Conservation (phyloP, 176 grass and related monocot genomes). For the Aegilops longissima region DNA sequence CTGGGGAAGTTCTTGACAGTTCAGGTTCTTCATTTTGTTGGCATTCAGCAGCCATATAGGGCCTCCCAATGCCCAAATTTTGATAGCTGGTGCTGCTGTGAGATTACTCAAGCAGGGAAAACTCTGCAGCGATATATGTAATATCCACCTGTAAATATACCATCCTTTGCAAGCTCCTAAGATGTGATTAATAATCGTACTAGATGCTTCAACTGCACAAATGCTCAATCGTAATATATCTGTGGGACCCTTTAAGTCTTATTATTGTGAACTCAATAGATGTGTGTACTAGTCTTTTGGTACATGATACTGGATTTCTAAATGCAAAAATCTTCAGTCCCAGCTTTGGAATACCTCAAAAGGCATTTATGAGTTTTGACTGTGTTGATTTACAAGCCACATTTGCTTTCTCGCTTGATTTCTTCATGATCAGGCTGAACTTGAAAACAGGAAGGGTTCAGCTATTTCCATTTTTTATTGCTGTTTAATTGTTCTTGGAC, state of each 20-base stretch:
- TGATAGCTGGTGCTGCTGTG: not conserved
- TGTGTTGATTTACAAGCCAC: not conserved
- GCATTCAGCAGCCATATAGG: slow-evolving; percentile 3
- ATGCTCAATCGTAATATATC: not conserved
- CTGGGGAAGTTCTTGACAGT: not conserved
- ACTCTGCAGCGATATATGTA: not conserved
- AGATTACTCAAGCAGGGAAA: slow-evolving; percentile 14
- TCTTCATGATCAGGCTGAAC: not conserved
- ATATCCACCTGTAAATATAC: slow-evolving; percentile 37
- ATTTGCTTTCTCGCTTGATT: not conserved
- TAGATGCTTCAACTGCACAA: not conserved
- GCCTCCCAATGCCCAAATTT: slow-evolving; percentile 13
- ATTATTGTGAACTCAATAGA: not conserved
- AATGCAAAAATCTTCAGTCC: not conserved
- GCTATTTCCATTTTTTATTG: not conserved
- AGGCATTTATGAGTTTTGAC: not conserved
- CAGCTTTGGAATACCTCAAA: not conserved
- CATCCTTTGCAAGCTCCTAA: slow-evolving; percentile 26
- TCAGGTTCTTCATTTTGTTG: slow-evolving; percentile 31
- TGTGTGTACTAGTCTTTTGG: not conserved
- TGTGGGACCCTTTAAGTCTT: not conserved
- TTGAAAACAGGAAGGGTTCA: not conserved
- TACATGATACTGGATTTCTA: not conserved
- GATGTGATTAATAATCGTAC: not conserved
- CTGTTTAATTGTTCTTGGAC: not conserved